A percentile compares a stretch with the other conserved stretches of the same genome.
These are phyloP conservation scores for Dendrobium catenatum DNA, from an alignment of 106 monocot genomes.

Conservation along the genomic window DNA sequence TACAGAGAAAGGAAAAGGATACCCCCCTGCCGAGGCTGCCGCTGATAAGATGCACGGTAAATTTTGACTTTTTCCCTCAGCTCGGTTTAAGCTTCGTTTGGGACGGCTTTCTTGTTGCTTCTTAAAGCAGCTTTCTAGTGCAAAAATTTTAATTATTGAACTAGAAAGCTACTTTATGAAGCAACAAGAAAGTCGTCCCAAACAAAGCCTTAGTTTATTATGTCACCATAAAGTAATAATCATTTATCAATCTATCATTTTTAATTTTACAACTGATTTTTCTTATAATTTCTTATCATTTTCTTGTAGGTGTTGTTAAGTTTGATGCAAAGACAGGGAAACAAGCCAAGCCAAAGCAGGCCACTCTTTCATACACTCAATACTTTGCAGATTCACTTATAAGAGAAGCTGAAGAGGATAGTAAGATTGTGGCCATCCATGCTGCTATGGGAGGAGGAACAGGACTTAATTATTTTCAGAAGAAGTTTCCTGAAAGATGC, in stretches of 20 bases:
- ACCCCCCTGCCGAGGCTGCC: slow-evolving; percentile 75
- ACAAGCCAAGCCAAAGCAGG: slow-evolving; percentile 60
- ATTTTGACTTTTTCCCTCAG: not conserved
- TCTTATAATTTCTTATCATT: not conserved
- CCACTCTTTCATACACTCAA: slow-evolving; percentile 64
- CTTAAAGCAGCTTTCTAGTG: no score
- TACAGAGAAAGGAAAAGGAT: slow-evolving; percentile 85
- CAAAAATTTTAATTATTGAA: no score
- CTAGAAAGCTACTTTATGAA: no score
- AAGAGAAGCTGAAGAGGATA: slow-evolving; percentile 65
- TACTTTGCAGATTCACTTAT: slow-evolving; percentile 76
- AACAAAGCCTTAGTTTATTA: no score
- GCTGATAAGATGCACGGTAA: slow-evolving; percentile 75
- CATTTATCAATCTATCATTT: not conserved
- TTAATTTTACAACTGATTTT: no score
- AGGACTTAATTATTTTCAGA: slow-evolving; percentile 78
- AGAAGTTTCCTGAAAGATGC: slow-evolving; percentile 64
- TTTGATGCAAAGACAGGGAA: slow-evolving; percentile 64
- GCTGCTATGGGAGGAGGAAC: slow-evolving; percentile 96
- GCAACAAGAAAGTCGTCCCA: no score
- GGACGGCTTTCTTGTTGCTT: no score
- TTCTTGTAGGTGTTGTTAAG: slow-evolving; percentile 55
- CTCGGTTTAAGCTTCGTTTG: not conserved
- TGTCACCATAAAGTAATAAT: no score
- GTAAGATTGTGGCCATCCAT: slow-evolving; percentile 74